Evolutionary conservation across 768 basidiomycete species (phyloP).

Genomic region (Lentinula raphanica): DNA sequence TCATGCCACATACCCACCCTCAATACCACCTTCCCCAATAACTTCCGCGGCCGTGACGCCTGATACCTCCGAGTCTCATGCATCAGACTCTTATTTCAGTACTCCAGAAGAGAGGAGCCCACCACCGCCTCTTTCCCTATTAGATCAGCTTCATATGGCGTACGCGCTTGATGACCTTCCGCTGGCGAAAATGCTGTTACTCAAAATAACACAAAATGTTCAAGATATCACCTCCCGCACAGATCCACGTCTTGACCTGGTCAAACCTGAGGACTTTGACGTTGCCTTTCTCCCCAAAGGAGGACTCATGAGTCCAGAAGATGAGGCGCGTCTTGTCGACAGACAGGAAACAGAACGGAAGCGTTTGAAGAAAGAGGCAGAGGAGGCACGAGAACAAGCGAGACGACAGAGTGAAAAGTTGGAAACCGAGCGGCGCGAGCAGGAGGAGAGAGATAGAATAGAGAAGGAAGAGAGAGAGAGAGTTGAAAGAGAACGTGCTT

Average conservation of each 20-base stretch:
- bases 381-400: not conserved
- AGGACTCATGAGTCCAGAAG: slow-evolving; percentile 26
- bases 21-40: not conserved
- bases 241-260: slow-evolving; percentile 60
- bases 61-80: not conserved
- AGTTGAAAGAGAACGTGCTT: slow-evolving; percentile 8
- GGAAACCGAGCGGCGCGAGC: not conserved
- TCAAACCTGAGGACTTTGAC: slow-evolving; percentile 46
- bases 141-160: slow-evolving; percentile 62
- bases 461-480: slow-evolving; percentile 4
- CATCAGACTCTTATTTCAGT: not conserved
- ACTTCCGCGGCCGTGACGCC: not conserved
- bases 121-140: slow-evolving; percentile 36
- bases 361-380: slow-evolving; percentile 15
- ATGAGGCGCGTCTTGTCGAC: slow-evolving; percentile 27
- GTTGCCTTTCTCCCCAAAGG: slow-evolving; percentile 33
- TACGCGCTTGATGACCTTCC: slow-evolving; percentile 66
- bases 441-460: not conserved
- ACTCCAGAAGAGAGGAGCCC: not conserved
- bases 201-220: slow-evolving; percentile 53
- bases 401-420: not conserved
- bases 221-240: slow-evolving; percentile 47
- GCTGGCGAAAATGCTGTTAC: slow-evolving; percentile 58
- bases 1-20: not conserved
- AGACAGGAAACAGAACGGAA: slow-evolving; percentile 26